These are phyloP conservation scores for Triticum dicoccoides DNA, from an alignment of 176 grass and related monocot species.

Conservation along the genomic window DNA sequence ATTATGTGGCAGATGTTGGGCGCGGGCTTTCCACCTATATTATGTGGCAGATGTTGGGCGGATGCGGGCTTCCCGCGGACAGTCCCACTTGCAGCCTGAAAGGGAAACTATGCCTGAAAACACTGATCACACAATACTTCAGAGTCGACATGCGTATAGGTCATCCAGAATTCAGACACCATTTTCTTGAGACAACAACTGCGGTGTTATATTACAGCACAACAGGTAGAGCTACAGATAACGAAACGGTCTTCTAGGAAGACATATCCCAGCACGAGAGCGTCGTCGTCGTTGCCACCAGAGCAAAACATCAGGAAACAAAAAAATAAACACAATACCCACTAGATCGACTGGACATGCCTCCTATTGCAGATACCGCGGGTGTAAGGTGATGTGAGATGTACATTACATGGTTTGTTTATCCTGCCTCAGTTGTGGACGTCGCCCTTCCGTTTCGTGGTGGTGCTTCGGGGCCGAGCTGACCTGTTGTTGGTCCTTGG, in stretches of 20 bases:
- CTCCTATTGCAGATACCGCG: constrained; percentile 28
- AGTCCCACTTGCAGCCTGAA: no score
- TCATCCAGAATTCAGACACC: constrained; percentile 12
- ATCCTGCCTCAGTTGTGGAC: constrained; percentile 47
- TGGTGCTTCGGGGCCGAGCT: constrained; percentile 46
- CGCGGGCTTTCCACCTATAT: no score
- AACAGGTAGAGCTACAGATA: constrained; percentile 23
- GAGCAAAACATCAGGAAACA: constrained; percentile 26
- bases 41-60: no score
- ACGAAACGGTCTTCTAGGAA: constrained; percentile 21
- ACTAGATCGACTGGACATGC: constrained; percentile 27
- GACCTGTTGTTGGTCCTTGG: constrained; percentile 54
- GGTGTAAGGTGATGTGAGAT: constrained; percentile 35
- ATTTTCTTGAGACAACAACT: not conserved
- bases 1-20: no score
- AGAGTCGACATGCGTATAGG: not conserved
- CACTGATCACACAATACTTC: not conserved
- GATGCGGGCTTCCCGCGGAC: no score
- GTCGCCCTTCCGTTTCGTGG: constrained; percentile 70
- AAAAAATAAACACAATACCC: constrained; percentile 26
- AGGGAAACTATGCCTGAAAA: not conserved
- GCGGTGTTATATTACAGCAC: constrained; percentile 42
- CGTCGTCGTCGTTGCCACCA: not conserved
- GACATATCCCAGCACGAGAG: constrained; percentile 10
- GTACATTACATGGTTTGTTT: constrained; percentile 33